Evolutionary conservation across 208 protist genomes (phyloP), one percentile per base, ranked within the genome.

Genomic region (Trichomonas gallinae): DNA sequence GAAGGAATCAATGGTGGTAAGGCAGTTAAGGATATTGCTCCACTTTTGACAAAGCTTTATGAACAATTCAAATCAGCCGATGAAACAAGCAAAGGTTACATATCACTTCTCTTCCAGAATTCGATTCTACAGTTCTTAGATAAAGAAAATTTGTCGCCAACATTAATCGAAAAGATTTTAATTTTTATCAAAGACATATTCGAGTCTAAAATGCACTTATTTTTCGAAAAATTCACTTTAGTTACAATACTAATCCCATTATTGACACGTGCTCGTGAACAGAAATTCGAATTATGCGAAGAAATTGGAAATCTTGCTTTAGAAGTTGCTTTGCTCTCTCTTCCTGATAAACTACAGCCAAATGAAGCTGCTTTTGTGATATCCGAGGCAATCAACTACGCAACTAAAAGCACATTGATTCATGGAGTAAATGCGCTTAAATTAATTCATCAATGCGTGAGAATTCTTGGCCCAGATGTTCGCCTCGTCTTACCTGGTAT

Each of bases 71-170:
- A 34, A 17, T 40, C 21, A 36, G 26, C 81, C 42, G 81, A 85
- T 85, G 34, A 85, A 85, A 42, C 81, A 85, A 40, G 34, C 34
- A 42, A 42, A 42, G 34, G 34, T 6, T 42, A 42, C 34, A 85
- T 85, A 15, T 85, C 81, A 85, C 34, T 93, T 93, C n/a, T 93
- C n/a, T 93, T 93, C 31, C 87, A 93, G 46, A 34, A 93, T 34
- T 51, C 44, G 11, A 48, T 93, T 26, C 26, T 93, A 6, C 87
- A 42, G n/a, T 93, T 93, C 13, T 17, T 93, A 38, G 87, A 44
- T 38, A 42, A 48, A 9, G 87, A 93, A 51, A 93, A 93, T 51
- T 26, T 93, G 13, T 93, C 87, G n/a, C 44, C 87, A 51, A 93
- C 87, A 26, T 51, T 93, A 38, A 93, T 93, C 31, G 87, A 93